phyloP scores from a whole-genome alignment of 2,329 filamentous ascomycete species.

The Colletotrichum filicis region DNA sequence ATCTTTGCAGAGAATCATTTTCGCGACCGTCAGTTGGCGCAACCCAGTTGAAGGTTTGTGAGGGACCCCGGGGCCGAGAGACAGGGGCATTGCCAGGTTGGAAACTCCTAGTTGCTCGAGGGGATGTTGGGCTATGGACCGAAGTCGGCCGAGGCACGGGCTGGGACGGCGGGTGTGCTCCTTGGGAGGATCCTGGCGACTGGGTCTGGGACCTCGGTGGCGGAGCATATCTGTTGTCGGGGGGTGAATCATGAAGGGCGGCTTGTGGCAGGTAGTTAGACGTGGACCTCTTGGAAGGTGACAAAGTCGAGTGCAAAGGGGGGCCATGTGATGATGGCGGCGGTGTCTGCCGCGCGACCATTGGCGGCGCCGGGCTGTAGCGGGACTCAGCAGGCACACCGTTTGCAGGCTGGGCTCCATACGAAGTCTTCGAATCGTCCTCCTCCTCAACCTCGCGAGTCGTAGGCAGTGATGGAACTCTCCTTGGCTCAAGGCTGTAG shows the following conservation, averaged over 20 bases:
- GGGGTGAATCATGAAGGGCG: conserved; percentile 36
- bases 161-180: conserved; percentile 52
- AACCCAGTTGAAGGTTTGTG: conserved; percentile 67
- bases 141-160: conserved; percentile 65
- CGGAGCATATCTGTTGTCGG: conserved; percentile 58
- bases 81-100: conserved; percentile 43
- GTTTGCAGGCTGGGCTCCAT: conserved; percentile 23
- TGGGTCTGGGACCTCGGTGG: conserved; percentile 72
- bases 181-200: conserved; percentile 64
- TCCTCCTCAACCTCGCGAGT: conserved; percentile 73
- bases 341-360: conserved; percentile 56
- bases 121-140: conserved; percentile 57
- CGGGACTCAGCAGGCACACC: conserved; percentile 44
- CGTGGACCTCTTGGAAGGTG: conserved; percentile 65
- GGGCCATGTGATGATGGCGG: conserved; percentile 53
- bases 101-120: conserved; percentile 39
- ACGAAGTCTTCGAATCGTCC: conserved; percentile 45
- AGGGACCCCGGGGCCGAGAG: conserved; percentile 61
- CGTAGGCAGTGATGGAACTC: conserved; percentile 68
- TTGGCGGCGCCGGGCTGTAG: conserved; percentile 51
- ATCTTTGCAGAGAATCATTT: conserved; percentile 84
- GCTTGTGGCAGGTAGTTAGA: conserved; percentile 62
- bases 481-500: conserved; percentile 65
- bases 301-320: conserved; percentile 56
- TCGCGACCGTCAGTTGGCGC: conserved; percentile 74